These are phyloP conservation scores for Fistulifera solaris DNA, from an alignment of 108 stramenopile species.

Conservation along the genomic window DNA sequence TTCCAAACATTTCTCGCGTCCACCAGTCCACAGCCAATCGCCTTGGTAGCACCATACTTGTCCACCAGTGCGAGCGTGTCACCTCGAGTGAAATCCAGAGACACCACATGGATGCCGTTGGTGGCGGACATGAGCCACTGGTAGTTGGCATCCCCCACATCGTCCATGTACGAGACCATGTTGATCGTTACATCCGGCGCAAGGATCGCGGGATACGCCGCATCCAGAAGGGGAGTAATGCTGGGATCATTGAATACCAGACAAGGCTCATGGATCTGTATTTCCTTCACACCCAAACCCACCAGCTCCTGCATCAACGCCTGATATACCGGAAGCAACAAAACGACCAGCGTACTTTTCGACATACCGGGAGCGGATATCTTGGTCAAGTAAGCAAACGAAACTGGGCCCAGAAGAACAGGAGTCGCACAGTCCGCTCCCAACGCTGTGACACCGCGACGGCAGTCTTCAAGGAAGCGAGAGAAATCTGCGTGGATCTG, in stretches of 20 bases:
- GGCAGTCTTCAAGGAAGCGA: conserved; percentile 12
- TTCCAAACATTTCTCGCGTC: conserved; percentile 51
- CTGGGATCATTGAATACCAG: conserved; percentile 34
- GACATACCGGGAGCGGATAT: conserved; percentile 4
- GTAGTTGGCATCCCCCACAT: conserved; percentile 39
- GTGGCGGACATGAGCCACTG: conserved; percentile 34
- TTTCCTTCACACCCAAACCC: conserved; percentile 35
- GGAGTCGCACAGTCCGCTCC: conserved; percentile 28
- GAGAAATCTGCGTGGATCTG: conserved; percentile 19
- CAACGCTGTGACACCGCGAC: conserved; percentile 28
- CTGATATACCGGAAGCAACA: conserved; percentile 26
- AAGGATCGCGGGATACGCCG: conserved; percentile 20
- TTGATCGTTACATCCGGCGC: conserved; percentile 12
- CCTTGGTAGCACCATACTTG: conserved; percentile 25
- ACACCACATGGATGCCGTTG: conserved; percentile 19
- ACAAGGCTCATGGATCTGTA: conserved; percentile 60
- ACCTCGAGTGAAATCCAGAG: conserved; percentile 54
- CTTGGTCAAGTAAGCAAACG: conserved; percentile 29
- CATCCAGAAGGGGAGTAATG: conserved; percentile 8
- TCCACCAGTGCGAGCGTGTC: conserved; percentile 29
- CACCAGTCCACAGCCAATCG: conserved; percentile 41
- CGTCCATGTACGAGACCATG: conserved; percentile 55
- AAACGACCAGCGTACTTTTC: conserved; percentile 14
- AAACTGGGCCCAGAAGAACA: conserved; percentile 51
- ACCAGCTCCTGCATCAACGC: conserved; percentile 22